Base-by-base conservation (phyloP, 257 asterid species). In the Solanum chmielewskii region DNA sequence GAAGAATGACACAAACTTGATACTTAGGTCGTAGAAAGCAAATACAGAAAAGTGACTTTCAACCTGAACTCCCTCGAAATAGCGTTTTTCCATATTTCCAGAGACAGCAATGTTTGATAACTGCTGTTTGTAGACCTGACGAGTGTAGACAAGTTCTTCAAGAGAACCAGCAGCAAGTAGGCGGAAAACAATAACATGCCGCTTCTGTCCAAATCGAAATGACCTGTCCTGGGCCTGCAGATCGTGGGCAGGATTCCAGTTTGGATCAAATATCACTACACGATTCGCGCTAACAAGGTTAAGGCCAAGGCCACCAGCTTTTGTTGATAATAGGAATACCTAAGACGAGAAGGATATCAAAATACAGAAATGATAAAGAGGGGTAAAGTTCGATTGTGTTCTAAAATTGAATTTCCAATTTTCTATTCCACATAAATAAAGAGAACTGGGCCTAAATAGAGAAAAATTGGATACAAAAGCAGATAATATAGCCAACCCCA, bases 201-300 rank as follows among this genome's bases (percentile, higher is more conserved):
- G 89, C 89, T 94, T 95, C 91, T 97, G 98, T 68, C 99, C 98
- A 87, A 87, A 95, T 41, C 98, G 95, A 86, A 97, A 97, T 81
- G 99, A 95, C 84, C 99, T 92, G 68, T 97, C 99, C 89, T 95
- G 99, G 15, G 99, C 99, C 93, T 97, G 99, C 91, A 97, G 87
- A 92, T 97, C 98, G 87, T 97, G 98, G 59, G 99, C 97, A 12
- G 98, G 99, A 84, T 97, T 97, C 98, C 99, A 97, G 90, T 95
- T 95, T 70, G 99, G 99, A 89, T 97, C 98, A 86, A 97, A 97
- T 87, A 95, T 94, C 49, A 97, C 98, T 33, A 97, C 99, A 35
- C 98, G 93, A 90, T 97, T 97, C 60, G 99, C 98, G 86, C 98
- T 92, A 3, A 94, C 98, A 39, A 97, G 99, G 90, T 97, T 97